These are phyloP conservation scores for Podospora pseudopauciseta DNA, from an alignment of 495 filamentous ascomycete species.

Conservation along the genomic window DNA sequence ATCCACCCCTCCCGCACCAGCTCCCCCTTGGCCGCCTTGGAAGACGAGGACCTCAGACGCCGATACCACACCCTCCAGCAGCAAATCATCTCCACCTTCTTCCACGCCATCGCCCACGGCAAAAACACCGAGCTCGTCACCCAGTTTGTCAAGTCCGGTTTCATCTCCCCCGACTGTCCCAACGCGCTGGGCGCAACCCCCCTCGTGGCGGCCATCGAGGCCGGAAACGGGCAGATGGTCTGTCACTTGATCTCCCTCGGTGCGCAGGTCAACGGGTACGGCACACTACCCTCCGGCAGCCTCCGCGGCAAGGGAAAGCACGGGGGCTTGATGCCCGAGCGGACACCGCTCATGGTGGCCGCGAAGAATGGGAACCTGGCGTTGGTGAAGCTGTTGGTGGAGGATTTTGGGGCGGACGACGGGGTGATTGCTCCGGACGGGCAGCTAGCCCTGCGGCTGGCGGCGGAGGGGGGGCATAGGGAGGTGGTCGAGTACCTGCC, in stretches of 20 bases:
- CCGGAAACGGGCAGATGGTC: constrained; percentile 30
- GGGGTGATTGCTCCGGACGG: constrained; percentile 30
- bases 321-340: neutral
- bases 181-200: constrained; percentile 28
- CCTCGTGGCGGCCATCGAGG: constrained; percentile 34
- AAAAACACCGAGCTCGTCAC: constrained; percentile 23
- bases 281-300: neutral
- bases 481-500: constrained; percentile 34
- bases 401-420: constrained; percentile 30
- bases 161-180: constrained; percentile 31
- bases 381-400: constrained; percentile 26
- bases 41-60: neutral
- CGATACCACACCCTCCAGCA: constrained; percentile 8
- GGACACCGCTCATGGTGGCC: constrained; percentile 36
- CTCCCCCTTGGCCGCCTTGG: neutral
- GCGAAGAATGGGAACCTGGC: constrained; percentile 25
- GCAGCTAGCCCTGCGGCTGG: constrained; percentile 31
- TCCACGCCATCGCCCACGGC: constrained; percentile 15
- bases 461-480: constrained; percentile 26
- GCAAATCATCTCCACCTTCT: constrained; percentile 25
- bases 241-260: constrained; percentile 32
- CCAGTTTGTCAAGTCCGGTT: constrained; percentile 20
- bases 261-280: constrained; percentile 28
- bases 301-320: neutral
- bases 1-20: neutral